phyloP scores from a whole-genome alignment of 1,284 basidiomycete genomes.

The Trametes versicolor region DNA sequence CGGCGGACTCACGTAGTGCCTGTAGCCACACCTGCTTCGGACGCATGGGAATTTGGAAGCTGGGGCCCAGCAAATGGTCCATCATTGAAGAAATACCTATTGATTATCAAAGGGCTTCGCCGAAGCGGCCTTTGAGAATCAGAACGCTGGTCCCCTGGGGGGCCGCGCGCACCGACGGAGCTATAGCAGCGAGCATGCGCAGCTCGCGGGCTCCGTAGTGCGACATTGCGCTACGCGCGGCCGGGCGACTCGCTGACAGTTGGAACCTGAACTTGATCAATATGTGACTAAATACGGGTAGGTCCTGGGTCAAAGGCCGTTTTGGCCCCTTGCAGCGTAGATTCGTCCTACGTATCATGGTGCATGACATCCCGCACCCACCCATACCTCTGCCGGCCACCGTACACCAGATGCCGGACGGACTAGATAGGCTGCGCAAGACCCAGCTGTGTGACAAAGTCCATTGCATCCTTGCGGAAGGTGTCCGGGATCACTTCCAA shows the following conservation, averaged over 20 bases:
- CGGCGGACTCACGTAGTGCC: conserved; percentile 4
- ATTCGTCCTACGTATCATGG: neutral
- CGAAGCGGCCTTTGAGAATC: neutral
- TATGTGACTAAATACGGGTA: neutral
- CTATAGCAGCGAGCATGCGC: neutral
- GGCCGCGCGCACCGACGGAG: neutral
- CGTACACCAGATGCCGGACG: neutral
- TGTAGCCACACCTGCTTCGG: neutral
- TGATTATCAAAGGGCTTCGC: conserved; percentile 6
- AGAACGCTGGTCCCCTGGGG: neutral
- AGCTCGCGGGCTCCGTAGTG: neutral
- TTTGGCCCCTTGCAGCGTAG: neutral
- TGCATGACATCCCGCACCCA: neutral
- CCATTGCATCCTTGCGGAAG: neutral
- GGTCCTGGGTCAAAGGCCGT: neutral
- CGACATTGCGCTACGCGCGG: neutral
- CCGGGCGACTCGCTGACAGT: neutral
- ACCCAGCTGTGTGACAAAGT: conserved; percentile 3
- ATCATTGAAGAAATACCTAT: neutral
- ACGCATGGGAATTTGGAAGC: conserved; percentile 5
- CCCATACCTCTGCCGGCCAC: neutral
- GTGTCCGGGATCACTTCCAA: conserved; percentile 14
- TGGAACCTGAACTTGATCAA: neutral
- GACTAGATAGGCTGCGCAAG: neutral
- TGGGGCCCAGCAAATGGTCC: neutral